Percentiles rank a stretch among this genome's conserved stretches.
Evolutionary conservation across 345 rosid genomes (phyloP).

Genomic region (Orychophragmus violaceus): DNA sequence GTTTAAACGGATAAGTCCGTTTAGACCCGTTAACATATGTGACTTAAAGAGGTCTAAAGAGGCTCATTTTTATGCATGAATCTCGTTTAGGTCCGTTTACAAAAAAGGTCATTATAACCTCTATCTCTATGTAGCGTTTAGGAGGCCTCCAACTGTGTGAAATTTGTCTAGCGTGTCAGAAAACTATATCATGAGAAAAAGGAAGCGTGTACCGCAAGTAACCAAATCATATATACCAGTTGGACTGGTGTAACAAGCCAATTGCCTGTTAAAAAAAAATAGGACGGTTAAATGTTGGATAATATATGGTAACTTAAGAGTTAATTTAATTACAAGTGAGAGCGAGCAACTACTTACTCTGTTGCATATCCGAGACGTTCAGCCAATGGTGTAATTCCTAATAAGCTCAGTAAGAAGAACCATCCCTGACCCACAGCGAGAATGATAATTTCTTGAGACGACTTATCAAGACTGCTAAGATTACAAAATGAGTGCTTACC

Average conservation of each 20-base stretch:
- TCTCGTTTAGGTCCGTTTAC: too few species aligned
- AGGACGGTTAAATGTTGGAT: not conserved
- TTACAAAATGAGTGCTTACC: not conserved
- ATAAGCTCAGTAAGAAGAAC: constrained; percentile 79
- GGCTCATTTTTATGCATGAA: too few species aligned
- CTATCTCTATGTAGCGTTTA: too few species aligned
- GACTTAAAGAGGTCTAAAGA: too few species aligned
- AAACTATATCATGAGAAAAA: not conserved
- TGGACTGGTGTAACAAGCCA: constrained; percentile 81
- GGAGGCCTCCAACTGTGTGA: constrained; percentile 71
- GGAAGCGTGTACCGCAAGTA: not conserved
- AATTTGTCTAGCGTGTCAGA: not conserved
- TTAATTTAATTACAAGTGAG: not conserved
- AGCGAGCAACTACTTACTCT: constrained; percentile 50
- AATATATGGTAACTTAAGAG: not conserved
- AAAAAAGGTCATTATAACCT: too few species aligned
- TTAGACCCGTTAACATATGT: too few species aligned
- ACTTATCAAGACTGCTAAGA: not conserved
- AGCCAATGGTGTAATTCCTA: constrained; percentile 54
- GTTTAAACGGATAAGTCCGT: too few species aligned
- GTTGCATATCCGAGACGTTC: constrained; percentile 97
- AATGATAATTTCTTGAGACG: not conserved
- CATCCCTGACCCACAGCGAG: constrained; percentile 53
- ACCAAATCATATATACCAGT: constrained; percentile 42
- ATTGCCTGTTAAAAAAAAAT: constrained; percentile 48